Conservation (phyloP, 805 yeast species). For the Sungouiozyma intestinalis region DNA sequence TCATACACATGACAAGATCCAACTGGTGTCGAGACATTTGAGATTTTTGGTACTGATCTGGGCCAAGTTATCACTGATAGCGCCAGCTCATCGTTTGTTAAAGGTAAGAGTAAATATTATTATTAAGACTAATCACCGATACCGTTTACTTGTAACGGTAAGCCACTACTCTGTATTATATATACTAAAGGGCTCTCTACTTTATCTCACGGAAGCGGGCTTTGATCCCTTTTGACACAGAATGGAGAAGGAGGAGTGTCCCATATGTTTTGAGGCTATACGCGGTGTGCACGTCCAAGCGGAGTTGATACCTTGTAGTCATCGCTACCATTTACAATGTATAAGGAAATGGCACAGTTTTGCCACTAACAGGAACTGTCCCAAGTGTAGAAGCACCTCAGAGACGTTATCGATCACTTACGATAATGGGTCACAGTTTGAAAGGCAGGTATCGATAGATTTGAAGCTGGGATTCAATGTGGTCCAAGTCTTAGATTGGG, state of each 20-base stretch:
- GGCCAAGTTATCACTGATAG: background rate
- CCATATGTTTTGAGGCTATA: conserved; percentile 47
- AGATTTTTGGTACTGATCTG: background rate
- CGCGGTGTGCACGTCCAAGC: conserved; percentile 16
- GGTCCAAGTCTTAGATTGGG: conserved; percentile 2
- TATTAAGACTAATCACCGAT: too few relatives aligned
- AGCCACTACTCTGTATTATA: too few relatives aligned
- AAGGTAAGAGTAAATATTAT: too few relatives aligned
- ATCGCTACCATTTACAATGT: conserved; percentile 48
- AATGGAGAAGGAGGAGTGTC: too few relatives aligned
- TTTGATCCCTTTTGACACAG: too few relatives aligned
- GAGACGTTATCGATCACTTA: conserved; percentile 4
- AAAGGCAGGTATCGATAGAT: conserved; percentile 5
- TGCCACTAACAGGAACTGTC: conserved; percentile 20
- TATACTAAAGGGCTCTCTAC: too few relatives aligned
- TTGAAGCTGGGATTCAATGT: conserved; percentile 10
- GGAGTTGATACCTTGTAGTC: conserved; percentile 38
- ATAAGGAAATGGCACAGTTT: conserved; percentile 41
- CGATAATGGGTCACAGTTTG: conserved; percentile 5
- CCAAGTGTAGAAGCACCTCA: conserved; percentile 20
- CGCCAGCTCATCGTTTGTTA: background rate
- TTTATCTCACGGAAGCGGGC: too few relatives aligned
- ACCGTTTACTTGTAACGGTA: too few relatives aligned
- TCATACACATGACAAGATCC: conserved; percentile 74
- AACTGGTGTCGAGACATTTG: conserved; percentile 82